Evolutionary conservation across 148 eudicot genomes (phyloP), one percentile per base, ranked within the genome.

Genomic region (Silene latifolia): DNA sequence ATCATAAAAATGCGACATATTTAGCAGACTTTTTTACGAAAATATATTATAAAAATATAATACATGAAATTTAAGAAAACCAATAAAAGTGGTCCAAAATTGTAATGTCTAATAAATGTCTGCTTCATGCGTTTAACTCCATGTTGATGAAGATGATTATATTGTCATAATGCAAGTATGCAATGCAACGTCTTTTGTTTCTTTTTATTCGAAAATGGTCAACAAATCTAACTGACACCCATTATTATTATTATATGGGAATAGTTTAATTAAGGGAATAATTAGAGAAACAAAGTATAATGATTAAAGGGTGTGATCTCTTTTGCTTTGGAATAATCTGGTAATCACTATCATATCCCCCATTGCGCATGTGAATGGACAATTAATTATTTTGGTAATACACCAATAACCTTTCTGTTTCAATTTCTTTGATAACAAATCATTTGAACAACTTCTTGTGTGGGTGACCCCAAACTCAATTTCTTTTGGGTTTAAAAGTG

Each of bases 281-380:
- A 39, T 46, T 54, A 57, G 67, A 15, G 17, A 66, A 42, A 29
- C 21, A 0, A 57, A 29, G 29, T 27, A 29, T 27, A 29, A 65
- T 53, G 4, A 73, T 20, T 73, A 75, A 65, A 65, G 69, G 11
- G 67, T 2, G 82, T 70, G 32, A 69, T 23, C 64, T 74, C 70
- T 70, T 71, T 80, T 63, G 79, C 70, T 80, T 80, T 80, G 72
- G 79, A 76, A 80, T 80, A 80, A 80, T 80, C 82, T 80, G 20
- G 72, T 35, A 76, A 80, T 80, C 76, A 80, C 39, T 80, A 62
- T 71, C 68, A 71, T 65, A 29, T 32, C 63, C 29, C 29, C 51
- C 78, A 23, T 21, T 24, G 29, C 72, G 76, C 79, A 75, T 80
- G 82, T 75, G 82, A 71, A 71, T 54, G 9, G 27, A 13, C 2